Conservation (phyloP, 352 stramenopile genomes). For the Globisporangium lucens region DNA sequence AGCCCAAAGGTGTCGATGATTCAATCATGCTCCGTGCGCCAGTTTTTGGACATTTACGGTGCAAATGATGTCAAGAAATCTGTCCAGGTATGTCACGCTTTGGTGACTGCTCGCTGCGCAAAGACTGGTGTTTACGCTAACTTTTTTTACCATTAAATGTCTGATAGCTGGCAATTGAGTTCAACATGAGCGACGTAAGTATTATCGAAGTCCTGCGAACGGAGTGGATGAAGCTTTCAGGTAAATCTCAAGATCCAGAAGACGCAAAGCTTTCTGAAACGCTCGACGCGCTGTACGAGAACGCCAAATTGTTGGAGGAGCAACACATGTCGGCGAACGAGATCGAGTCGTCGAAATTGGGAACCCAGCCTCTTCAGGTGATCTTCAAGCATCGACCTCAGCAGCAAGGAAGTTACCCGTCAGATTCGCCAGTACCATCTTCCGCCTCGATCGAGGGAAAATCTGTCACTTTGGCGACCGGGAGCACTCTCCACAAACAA, state of each 20-base stretch:
- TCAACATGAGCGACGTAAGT: slow-evolving; percentile 60
- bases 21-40: slow-evolving; percentile 62
- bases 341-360: slow-evolving; percentile 25
- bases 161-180: slow-evolving; percentile 67
- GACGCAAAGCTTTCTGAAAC: slow-evolving; percentile 34
- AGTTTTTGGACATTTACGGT: slow-evolving; percentile 76
- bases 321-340: slow-evolving; percentile 36
- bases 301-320: slow-evolving; percentile 48
- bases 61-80: slow-evolving; percentile 54
- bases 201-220: slow-evolving; percentile 47
- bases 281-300: slow-evolving; percentile 47
- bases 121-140: not conserved
- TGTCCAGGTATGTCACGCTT: slow-evolving; percentile 46
- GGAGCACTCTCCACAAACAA: slow-evolving; percentile 38
- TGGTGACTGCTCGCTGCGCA: not conserved
- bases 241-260: slow-evolving; percentile 19
- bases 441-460: slow-evolving; percentile 23
- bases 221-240: slow-evolving; percentile 41
- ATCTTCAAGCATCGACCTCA: slow-evolving; percentile 86
- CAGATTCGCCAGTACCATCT: slow-evolving; percentile 10
- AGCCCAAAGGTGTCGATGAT: slow-evolving; percentile 66
- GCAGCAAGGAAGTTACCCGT: slow-evolving; percentile 18
- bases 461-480: slow-evolving; percentile 39
- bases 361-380: slow-evolving; percentile 58
- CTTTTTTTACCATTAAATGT: not conserved